Evolutionary conservation across 2,329 filamentous ascomycete species (phyloP), one percentile per base, ranked within the genome.

Genomic region (Aspergillus luchuensis): DNA sequence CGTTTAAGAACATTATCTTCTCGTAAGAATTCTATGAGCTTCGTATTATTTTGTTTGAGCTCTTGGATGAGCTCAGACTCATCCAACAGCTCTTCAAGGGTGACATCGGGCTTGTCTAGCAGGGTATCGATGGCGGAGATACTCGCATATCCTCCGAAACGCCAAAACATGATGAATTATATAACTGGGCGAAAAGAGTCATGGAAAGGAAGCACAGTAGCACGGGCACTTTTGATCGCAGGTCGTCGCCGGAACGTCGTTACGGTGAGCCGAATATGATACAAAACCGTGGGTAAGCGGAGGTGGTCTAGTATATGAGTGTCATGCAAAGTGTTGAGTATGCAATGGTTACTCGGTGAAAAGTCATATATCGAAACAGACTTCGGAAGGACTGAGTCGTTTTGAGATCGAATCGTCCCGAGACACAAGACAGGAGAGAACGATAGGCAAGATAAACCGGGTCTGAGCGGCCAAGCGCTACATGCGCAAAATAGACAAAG

Each of bases 141-240:
- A 85, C 92, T 96, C 84, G 93, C 91, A 85, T 98, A 98, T 75
- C 92, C 92, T 85, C 95, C 94, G 85, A 98, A 99, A 81, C 94
- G 90, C 95, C 95, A 99, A 81, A 99, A 99, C 95, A 99, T 99
- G 83, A 79, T 94, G 88, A 72, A 74, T 69, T 78, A 76, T 71
- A 71, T 69, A 70, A 68, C 64, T 64, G 66, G 60, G 62, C 67
- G 65, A 66, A 70, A 70, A 68, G 63, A 73, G 69, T 76, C 75
- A 77, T 77, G 73, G 68, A 72, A 74, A 67, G 60, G 58, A 56
- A 52, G 58, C n/a, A 51, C 55, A 51, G 59, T 66, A 68, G 65
- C 57, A 59, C 61, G 62, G 60, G 58, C 61, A 51, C 56, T 67
- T 66, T 64, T 63, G 36, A 53, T 48, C 51, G 63, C 57, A 64